phyloP scores from a whole-genome alignment of 1,284 basidiomycete genomes.

The Fistulina hepatica region DNA sequence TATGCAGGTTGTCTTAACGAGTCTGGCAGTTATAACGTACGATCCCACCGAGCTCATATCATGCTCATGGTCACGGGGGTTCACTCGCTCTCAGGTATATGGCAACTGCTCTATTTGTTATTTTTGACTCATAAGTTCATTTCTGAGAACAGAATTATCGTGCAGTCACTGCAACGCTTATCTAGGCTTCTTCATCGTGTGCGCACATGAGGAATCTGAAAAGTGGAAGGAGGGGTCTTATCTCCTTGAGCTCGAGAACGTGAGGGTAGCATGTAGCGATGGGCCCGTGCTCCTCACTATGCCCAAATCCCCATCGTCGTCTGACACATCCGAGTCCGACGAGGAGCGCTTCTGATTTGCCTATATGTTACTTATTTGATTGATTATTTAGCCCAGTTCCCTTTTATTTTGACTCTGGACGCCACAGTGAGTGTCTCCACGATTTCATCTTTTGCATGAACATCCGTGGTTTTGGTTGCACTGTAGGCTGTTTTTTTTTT shows the following conservation, averaged over 20 bases:
- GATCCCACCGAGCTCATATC: conserved; percentile 28
- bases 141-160: conserved; percentile 31
- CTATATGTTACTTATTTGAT: too few relatives aligned
- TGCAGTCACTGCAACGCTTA: conserved; percentile 38
- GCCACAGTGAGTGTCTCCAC: too few relatives aligned
- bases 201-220: conserved; percentile 45
- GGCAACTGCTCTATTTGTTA: not conserved
- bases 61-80: conserved; percentile 54
- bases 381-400: too few relatives aligned
- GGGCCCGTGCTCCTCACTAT: too few relatives aligned
- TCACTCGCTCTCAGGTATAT: conserved; percentile 40
- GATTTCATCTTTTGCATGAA: too few relatives aligned
- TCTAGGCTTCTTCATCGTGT: conserved; percentile 53
- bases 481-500: too few relatives aligned
- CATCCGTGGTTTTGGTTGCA: too few relatives aligned
- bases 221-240: conserved; percentile 51
- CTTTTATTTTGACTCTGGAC: too few relatives aligned
- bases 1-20: conserved; percentile 1
- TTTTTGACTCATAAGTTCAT: not conserved
- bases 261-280: too few relatives aligned
- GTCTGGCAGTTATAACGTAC: conserved; percentile 30
- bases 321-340: too few relatives aligned
- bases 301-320: too few relatives aligned
- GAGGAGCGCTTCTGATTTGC: too few relatives aligned
- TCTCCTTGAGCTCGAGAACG: conserved; percentile 37